Percentiles rank a stretch among this genome's conserved stretches.
Conservation (phyloP, 176 grass and related monocot genomes). For the Musa troglodytarum region DNA sequence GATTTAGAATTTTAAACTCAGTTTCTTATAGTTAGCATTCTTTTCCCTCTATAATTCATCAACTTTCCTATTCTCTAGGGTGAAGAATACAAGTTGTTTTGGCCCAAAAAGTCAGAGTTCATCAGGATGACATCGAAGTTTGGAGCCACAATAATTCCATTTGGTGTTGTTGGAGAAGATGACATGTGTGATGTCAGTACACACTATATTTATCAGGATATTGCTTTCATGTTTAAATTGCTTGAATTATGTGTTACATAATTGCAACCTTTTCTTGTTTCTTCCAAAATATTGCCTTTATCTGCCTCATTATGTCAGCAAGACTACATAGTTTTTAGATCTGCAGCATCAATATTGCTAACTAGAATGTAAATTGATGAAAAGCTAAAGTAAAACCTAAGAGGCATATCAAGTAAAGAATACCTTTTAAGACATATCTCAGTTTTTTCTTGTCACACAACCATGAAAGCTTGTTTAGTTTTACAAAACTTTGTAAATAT, state of each 20-base stretch:
- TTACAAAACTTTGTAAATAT: too few relatives aligned
- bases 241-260: neutral
- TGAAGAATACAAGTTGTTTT: conserved; percentile 82
- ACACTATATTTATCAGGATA: neutral
- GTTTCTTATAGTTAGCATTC: neutral
- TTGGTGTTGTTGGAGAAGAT: conserved; percentile 80
- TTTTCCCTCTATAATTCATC: neutral
- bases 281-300: neutral
- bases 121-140: conserved; percentile 91
- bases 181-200: conserved; percentile 73
- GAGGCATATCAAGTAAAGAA: neutral
- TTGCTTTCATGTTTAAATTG: neutral
- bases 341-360: neutral
- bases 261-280: neutral
- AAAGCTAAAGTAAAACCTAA: neutral
- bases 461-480: too few relatives aligned
- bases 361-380: neutral
- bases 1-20: neutral
- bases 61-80: conserved; percentile 41
- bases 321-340: neutral
- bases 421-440: neutral
- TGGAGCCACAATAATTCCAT: conserved; percentile 86
- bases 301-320: neutral
- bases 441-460: neutral
- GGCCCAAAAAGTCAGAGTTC: conserved; percentile 82